Percentiles rank a stretch among this genome's conserved stretches.
Conservation (phyloP, 371 early-diverging fungal genomes). For the Apophysomyces ossiformis region DNA sequence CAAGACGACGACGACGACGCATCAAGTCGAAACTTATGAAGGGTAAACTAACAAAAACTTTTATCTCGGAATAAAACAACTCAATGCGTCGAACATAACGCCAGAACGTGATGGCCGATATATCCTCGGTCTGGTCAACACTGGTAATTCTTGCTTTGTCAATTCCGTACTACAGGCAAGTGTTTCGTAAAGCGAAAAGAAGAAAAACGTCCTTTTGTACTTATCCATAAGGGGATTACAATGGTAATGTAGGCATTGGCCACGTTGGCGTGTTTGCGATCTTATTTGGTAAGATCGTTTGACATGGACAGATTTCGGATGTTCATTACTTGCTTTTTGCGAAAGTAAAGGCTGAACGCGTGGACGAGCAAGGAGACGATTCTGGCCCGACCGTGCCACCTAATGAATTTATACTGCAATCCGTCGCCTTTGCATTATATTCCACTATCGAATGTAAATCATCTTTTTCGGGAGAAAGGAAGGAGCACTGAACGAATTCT, state of each 20-base stretch:
- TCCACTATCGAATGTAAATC: slow-evolving; percentile 52
- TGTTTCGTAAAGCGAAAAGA: neutral
- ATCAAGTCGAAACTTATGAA: slow-evolving; percentile 43
- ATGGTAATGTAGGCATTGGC: slow-evolving; percentile 52
- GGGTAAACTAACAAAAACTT: slow-evolving; percentile 24
- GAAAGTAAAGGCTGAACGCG: slow-evolving; percentile 48
- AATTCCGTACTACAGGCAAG: slow-evolving; percentile 84
- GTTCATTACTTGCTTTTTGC: slow-evolving; percentile 7
- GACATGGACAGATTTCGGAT: neutral
- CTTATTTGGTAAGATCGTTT: slow-evolving; percentile 46
- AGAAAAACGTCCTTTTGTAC: too few relatives aligned
- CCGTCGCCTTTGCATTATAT: slow-evolving; percentile 57
- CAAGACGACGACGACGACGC: slow-evolving; percentile 43
- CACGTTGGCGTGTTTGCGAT: slow-evolving; percentile 52
- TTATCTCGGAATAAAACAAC: neutral
- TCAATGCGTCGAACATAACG: too few relatives aligned
- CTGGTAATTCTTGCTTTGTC: slow-evolving; percentile 92
- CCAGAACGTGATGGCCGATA: slow-evolving; percentile 50
- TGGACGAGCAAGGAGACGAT: slow-evolving; percentile 57
- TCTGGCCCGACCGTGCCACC: slow-evolving; percentile 36
- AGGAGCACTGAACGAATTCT: neutral
- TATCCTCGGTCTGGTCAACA: slow-evolving; percentile 76
- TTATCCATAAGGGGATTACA: too few relatives aligned
- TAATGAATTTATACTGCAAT: slow-evolving; percentile 48
- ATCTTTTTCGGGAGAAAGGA: neutral